Conservation (phyloP, 192 early-diverging fungal genomes). For the Globomyces pollinis-pini region DNA sequence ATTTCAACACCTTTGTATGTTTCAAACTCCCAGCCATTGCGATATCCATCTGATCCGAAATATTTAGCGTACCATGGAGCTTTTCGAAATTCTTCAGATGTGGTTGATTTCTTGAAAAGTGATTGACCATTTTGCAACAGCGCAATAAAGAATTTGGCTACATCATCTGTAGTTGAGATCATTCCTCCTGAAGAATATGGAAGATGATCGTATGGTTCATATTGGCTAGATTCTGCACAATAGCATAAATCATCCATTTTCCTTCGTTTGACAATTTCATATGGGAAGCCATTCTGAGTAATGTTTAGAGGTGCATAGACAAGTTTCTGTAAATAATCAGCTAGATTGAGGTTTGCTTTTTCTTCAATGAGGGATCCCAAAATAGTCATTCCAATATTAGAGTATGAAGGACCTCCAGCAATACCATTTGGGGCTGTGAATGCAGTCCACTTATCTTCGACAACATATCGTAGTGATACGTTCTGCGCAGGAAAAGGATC, state of each 20-base stretch:
- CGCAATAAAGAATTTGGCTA: not conserved
- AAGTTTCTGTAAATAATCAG: not conserved
- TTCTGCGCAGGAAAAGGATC: not conserved
- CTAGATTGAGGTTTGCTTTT: not conserved
- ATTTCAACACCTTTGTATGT: not conserved
- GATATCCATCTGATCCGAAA: not conserved
- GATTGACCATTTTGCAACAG: not conserved
- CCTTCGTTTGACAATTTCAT: not conserved
- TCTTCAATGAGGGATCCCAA: not conserved
- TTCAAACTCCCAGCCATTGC: slow-evolving; percentile 1
- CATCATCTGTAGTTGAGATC: not conserved
- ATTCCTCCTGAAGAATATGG: not conserved
- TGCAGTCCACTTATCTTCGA: not conserved
- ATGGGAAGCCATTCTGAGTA: not conserved
- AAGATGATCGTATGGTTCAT: not conserved
- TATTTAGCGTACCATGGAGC: not conserved
- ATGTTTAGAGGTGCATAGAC: not conserved
- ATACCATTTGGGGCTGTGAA: not conserved
- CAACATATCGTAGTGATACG: not conserved
- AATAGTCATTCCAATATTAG: not conserved
- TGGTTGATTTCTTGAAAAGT: not conserved
- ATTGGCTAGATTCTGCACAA: not conserved
- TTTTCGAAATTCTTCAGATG: not conserved
- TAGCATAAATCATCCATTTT: not conserved
- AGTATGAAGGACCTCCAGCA: not conserved